phyloP scores from a whole-genome alignment of 805 yeast species.

The Nakazawaea ernobii region DNA sequence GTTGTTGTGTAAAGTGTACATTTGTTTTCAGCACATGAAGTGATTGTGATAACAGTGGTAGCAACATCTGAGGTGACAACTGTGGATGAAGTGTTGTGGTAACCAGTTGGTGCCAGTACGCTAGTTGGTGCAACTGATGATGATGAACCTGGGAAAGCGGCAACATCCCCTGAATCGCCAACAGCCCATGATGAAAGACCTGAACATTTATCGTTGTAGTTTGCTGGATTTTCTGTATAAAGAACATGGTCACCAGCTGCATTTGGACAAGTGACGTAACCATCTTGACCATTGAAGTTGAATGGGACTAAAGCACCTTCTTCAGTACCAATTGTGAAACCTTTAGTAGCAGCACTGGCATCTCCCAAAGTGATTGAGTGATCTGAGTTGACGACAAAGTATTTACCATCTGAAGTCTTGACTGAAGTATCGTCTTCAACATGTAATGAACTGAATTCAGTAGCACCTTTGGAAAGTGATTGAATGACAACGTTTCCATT shows the following conservation, averaged over 20 bases:
- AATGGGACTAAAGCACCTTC: slow-evolving; percentile 6
- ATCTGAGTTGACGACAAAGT: slow-evolving; percentile 4
- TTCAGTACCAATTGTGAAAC: slow-evolving; percentile 6
- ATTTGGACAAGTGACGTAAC: slow-evolving; percentile 5
- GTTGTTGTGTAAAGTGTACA: slow-evolving; percentile 8
- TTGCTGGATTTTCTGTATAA: slow-evolving; percentile 3
- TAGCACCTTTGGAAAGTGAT: background rate
- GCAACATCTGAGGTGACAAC: slow-evolving; percentile 13
- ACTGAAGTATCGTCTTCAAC: slow-evolving; percentile 6
- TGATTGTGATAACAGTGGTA: slow-evolving; percentile 25
- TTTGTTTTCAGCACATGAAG: slow-evolving; percentile 16
- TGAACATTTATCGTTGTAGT: slow-evolving; percentile 1
- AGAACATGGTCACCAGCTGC: slow-evolving; percentile 2
- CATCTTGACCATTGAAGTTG: slow-evolving; percentile 3
- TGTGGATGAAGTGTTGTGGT: slow-evolving; percentile 6
- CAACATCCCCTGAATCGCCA: background rate
- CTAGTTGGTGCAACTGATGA: background rate
- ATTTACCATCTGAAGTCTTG: slow-evolving; percentile 4
- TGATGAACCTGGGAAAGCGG: background rate
- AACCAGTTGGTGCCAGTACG: background rate
- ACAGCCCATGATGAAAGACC: slow-evolving; percentile 6
- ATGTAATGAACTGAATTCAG: background rate
- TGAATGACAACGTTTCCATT: background rate
- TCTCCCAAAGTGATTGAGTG: slow-evolving; percentile 6
- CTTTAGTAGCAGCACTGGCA: slow-evolving; percentile 1